Evolutionary conservation across 108 stramenopile species (phyloP).

Genomic region (Skeletonema costatum): DNA sequence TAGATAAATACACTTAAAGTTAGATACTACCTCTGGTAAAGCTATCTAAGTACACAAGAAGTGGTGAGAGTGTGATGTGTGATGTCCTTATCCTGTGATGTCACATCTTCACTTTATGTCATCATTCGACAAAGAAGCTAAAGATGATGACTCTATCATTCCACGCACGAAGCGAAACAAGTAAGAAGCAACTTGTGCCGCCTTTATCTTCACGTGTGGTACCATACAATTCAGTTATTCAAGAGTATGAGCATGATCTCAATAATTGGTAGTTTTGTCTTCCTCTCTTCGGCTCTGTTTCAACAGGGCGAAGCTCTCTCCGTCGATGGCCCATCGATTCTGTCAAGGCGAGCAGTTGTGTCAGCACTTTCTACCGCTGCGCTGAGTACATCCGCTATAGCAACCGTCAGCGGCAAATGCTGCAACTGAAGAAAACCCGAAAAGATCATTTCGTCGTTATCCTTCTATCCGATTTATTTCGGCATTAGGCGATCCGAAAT

Average conservation of each 20-base stretch:
- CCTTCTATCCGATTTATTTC: slow-evolving; percentile 82
- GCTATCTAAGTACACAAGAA: too few species aligned
- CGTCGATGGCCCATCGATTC: not conserved
- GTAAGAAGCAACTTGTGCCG: too few species aligned
- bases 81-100: too few species aligned
- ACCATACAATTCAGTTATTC: too few species aligned
- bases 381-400: not conserved
- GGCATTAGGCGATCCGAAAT: slow-evolving; percentile 72
- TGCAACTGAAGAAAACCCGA: not conserved
- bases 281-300: not conserved
- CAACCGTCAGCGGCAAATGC: not conserved
- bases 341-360: not conserved
- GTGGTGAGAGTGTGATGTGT: too few species aligned
- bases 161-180: too few species aligned
- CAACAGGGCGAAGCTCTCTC: not conserved
- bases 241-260: not conserved
- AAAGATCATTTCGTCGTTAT: slow-evolving; percentile 49
- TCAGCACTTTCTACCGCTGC: not conserved
- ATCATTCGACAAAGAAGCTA: too few species aligned
- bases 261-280: not conserved
- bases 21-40: too few species aligned
- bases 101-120: too few species aligned
- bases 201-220: too few species aligned
- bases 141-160: too few species aligned
- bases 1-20: too few species aligned